Base-by-base conservation (phyloP, 2,329 filamentous ascomycete species). In the Colletotrichum sp. region DNA sequence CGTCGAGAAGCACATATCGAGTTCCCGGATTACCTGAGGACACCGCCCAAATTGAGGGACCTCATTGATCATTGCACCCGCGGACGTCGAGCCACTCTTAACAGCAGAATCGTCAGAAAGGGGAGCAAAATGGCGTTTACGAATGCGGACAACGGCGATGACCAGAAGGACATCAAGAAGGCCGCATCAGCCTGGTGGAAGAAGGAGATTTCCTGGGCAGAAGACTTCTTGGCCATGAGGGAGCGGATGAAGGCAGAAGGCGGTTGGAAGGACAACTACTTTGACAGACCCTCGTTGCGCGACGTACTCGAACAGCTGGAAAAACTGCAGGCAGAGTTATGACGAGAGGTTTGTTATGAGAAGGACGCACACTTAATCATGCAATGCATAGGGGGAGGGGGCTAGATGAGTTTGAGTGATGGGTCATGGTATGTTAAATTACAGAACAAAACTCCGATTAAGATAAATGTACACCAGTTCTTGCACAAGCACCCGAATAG, bases 51-150 rank as follows among this genome's bases (percentile, higher is more conserved):
- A 34, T 82, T 92, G 68, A 84, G 87, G 34, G 79, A 79, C 8
- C 85, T 92, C 60, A 89, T 92, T 70, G 86, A 90, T 76, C 82
- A 84, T 26, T 92, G 90, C 78, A 92, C 90, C 1, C 81, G 84
- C 18, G 90, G 90, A 21, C 85, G 87, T 68, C 85, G 87, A 62
- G 79, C 82, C 2, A 86, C 85, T 8, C 82, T 92, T 69, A 88
- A 87, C 78, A 85, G 81, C 57, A 77, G 85, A 66, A 84, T 91
- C 39, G 83, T 87, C 30, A 85, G 90, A 44, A 83, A 84, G 69
- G 84, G 86, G 1, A 88, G 88, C 79, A 85, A 84, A 73, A 83
- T 92, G 8, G 84, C 90, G 3, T 80, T 91, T 67, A 83, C 86
- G 13, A 79, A 81, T 49, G 80, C 80, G 9, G 81, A 83, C 59